Base-by-base conservation (phyloP, 257 asterid species). In the Solanum habrochaites region DNA sequence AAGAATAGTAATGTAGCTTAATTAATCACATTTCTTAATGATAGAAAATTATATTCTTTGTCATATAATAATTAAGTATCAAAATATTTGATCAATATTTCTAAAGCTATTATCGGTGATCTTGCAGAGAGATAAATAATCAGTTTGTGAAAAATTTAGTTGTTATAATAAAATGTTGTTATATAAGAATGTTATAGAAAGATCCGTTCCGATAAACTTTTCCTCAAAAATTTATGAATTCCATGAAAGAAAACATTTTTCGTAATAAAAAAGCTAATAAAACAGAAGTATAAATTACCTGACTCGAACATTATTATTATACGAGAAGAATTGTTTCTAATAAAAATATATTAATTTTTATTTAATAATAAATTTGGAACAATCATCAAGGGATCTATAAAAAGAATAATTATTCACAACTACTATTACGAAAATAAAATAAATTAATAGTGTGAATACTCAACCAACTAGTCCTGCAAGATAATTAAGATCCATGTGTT, bases 121-220 rank as follows among this genome's bases (percentile, higher is more conserved):
- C 69, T 0, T 60, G 23, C 0, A 60, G 0, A 62, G 11, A 62
- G 7, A 23, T 62, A 62, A 62, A 52, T 21, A 52, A 18, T 52
- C 11, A 3, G 1, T 62, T 62, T 1, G 7, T 0, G 15, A 62
- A 62, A 62, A 62, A 10, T 0, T 9, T 60, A 60, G 23, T 21
- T 60, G 67, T 60, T 21, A 60, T 60, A 60, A 21, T 21, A 23
- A 21, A 21, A 6, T 21, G n/a, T 60, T 60, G 14, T 60, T 60
- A 21, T 21, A 21, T 21, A 21, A 60, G 21, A 60, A 8, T 0
- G 13, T 60, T 21, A 60, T 21, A 60, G 29, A 60, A 0, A 21
- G 67, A 60, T 29, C 0, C 21, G 0, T 60, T 60, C 2, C 7
- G 0, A 60, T 5, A 0, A 0, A 9, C 69, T 21, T 23, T 60